These are phyloP conservation scores for Teunomyces funiuensis DNA, from an alignment of 805 yeast genomes.

Conservation along the genomic window DNA sequence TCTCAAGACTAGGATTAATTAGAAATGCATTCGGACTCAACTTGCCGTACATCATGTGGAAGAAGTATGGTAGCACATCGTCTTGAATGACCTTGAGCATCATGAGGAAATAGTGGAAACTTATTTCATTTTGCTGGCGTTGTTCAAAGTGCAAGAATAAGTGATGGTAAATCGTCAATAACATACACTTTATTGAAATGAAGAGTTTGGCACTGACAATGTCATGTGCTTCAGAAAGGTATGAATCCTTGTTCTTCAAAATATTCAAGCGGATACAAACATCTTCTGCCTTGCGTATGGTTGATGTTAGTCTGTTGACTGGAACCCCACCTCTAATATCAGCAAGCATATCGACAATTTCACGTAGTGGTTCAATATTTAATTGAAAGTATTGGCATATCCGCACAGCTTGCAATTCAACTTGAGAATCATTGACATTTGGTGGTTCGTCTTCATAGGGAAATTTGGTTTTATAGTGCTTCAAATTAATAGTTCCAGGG, in stretches of 20 bases:
- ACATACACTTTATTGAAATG: conserved; percentile 12
- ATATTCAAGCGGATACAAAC: conserved; percentile 8
- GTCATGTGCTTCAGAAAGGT: conserved; percentile 6
- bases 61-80: conserved; percentile 13
- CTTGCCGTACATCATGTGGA: conserved; percentile 12
- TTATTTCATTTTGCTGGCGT: conserved; percentile 9
- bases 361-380: conserved; percentile 9
- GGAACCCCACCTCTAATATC: conserved; percentile 16
- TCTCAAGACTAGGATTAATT: conserved; percentile 10
- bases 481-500: conserved; percentile 10
- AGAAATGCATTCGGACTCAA: conserved; percentile 9
- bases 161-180: conserved; percentile 11
- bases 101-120: conserved; percentile 10
- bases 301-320: conserved; percentile 12
- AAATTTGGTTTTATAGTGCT: conserved; percentile 11
- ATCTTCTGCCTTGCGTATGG: conserved; percentile 10
- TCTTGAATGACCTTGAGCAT: conserved; percentile 9
- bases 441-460: conserved; percentile 13
- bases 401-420: not conserved
- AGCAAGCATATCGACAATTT: conserved; percentile 12
- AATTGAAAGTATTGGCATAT: conserved; percentile 6
- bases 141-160: conserved; percentile 13
- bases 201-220: conserved; percentile 13
- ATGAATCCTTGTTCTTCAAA: conserved; percentile 4
- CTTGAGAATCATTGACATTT: conserved; percentile 5